Percentiles rank a stretch among this genome's conserved stretches.
Conservation (phyloP, 139 green algal genomes). For the Ulvella scutata region DNA sequence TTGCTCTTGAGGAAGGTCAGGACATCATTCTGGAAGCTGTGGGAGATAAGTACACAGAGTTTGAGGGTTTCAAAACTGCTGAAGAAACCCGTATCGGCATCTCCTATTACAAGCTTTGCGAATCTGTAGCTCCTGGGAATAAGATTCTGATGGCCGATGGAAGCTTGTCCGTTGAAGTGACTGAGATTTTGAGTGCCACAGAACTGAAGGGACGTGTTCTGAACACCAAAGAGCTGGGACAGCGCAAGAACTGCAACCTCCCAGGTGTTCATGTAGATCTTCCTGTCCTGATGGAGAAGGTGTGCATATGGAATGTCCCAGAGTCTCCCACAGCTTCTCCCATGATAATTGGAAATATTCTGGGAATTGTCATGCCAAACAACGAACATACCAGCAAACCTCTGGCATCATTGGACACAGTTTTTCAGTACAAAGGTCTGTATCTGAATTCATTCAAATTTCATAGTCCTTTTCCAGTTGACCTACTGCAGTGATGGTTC, state of each 20-base stretch:
- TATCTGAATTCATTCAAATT: too few species aligned
- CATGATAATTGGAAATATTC: too few species aligned
- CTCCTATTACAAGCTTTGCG: slow-evolving; percentile 39
- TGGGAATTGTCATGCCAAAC: too few species aligned
- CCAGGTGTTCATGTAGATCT: slow-evolving; percentile 64
- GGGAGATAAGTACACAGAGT: slow-evolving; percentile 15
- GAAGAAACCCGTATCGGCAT: slow-evolving; percentile 16
- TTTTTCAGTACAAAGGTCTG: too few species aligned
- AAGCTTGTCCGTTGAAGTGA: slow-evolving; percentile 31
- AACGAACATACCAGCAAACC: too few species aligned
- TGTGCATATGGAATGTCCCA: too few species aligned
- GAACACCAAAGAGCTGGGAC: slow-evolving; percentile 32
- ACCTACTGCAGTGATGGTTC: too few species aligned
- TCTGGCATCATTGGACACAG: too few species aligned
- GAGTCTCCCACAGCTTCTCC: too few species aligned
- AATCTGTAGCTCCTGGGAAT: slow-evolving; percentile 29
- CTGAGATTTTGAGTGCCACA: slow-evolving; percentile 22
- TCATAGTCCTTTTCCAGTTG: too few species aligned
- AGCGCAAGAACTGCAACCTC: slow-evolving; percentile 58
- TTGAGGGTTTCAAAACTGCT: slow-evolving; percentile 18
- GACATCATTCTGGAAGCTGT: slow-evolving; percentile 23
- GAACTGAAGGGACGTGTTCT: slow-evolving; percentile 22
- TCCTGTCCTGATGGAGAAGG: slow-evolving; percentile 44
- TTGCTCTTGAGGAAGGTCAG: slow-evolving; percentile 19
- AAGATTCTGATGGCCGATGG: slow-evolving; percentile 47